phyloP scores from a whole-genome alignment of 2,329 filamentous ascomycete genomes.

The Calonectria pteridis region DNA sequence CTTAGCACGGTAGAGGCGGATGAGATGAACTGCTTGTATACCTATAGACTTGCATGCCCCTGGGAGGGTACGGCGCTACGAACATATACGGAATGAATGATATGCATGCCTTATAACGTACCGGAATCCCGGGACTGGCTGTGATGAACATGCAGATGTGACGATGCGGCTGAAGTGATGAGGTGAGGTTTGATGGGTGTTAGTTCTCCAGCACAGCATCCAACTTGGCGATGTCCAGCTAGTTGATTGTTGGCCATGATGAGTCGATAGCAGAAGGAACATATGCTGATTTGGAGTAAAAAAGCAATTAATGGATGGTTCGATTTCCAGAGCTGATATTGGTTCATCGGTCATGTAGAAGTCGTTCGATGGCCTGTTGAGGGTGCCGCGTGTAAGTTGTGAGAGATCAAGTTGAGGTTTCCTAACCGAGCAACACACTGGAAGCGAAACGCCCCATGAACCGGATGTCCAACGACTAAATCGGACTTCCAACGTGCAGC shows the following conservation, averaged over 20 bases:
- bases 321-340: not conserved
- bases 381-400: not conserved
- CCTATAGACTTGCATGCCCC: conserved; percentile 19
- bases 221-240: not conserved
- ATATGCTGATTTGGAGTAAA: not conserved
- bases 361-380: conserved; percentile 3
- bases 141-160: not conserved
- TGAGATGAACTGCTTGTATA: conserved; percentile 6
- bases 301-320: not conserved
- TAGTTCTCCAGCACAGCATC: not conserved
- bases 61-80: conserved; percentile 22
- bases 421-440: not conserved
- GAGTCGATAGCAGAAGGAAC: not conserved
- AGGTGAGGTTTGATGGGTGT: not conserved
- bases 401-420: not conserved
- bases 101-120: conserved; percentile 24
- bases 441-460: not conserved
- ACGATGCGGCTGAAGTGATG: conserved; percentile 4
- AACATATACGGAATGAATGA: conserved; percentile 25
- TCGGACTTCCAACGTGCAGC: not conserved
- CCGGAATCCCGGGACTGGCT: conserved; percentile 1
- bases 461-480: not conserved
- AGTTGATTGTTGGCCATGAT: not conserved
- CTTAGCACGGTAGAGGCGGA: conserved; percentile 17
- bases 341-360: not conserved